phyloP scores from a whole-genome alignment of 2,329 filamentous ascomycete species.

The Sporothrix sp. region DNA sequence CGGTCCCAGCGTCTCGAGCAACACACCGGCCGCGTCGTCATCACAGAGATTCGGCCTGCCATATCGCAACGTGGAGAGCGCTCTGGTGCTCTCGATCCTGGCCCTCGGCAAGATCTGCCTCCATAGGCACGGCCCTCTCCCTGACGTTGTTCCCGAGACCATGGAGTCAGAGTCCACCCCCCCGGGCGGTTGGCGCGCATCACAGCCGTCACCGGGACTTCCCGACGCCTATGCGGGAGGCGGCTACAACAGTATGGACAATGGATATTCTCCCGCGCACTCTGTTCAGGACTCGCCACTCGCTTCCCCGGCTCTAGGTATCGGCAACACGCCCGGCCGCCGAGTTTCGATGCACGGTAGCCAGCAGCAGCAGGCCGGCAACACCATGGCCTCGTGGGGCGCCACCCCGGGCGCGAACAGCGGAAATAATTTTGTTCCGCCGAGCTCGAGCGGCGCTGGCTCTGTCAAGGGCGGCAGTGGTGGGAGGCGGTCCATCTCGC shows the following conservation, averaged over 20 bases:
- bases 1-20: constrained; percentile 24
- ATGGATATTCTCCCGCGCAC: constrained; percentile 39
- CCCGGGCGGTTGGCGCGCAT: constrained; percentile 19
- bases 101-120: constrained; percentile 78
- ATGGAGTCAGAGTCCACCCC: constrained; percentile 18
- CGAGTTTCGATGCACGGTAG: constrained; percentile 41
- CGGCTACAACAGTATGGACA: constrained; percentile 25
- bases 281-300: constrained; percentile 48
- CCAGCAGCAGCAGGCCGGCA: no score
- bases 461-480: background rate
- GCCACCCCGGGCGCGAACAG: no score
- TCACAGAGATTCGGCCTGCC: no score
- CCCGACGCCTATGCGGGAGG: no score
- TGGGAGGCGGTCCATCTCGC: background rate
- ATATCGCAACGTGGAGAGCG: constrained; percentile 63
- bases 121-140: constrained; percentile 39
- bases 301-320: constrained; percentile 30
- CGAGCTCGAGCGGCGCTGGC: background rate
- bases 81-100: constrained; percentile 71
- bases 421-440: background rate
- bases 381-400: no score
- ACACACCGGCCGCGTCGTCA: constrained; percentile 1
- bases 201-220: constrained; percentile 18
- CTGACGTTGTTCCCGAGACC: constrained; percentile 47
- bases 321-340: constrained; percentile 36